Evolutionary conservation across 805 yeast species (phyloP), one percentile per base, ranked within the genome.

Genomic region (Wickerhamiella nectarea): DNA sequence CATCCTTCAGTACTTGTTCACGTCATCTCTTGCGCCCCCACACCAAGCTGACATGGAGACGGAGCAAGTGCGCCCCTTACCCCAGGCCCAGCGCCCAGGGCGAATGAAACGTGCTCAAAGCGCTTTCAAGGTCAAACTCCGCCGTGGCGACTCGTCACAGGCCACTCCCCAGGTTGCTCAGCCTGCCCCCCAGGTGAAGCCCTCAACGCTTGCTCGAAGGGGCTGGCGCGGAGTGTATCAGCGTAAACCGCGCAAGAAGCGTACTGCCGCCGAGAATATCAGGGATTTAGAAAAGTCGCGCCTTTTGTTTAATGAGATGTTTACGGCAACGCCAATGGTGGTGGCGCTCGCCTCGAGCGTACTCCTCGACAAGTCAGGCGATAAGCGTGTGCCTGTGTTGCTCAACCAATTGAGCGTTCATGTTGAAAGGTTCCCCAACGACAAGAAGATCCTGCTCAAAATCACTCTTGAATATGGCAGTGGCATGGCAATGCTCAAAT

Each of bases 391-490:
- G 0, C 95, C 98, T 1, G 67, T 89, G 26, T 60, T 91, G 34
- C 61, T 86, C 33, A 78, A 82, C 14, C 73, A 86, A 59, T 56
- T 91, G 19, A 80, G 84, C 5, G 67, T 86, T 34, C 69, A 71
- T 35, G 68, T 91, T 4, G 52, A 45, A 6, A 11, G 14, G 31
- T 28, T 3, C 31, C 52, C 57, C 10, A 46, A 48, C 17, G 50
- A 50, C 3, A 45, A 66, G 52, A 42, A 60, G 60, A 71, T 67
- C 29, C 37, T 51, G 43, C 80, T 73, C 52, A 67, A 72, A 47
- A 65, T 91, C n/a, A 82, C 80, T 39, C 65, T 91, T 36, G 95
- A 87, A 56, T 91, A 91, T 56, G 98, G 97, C 6, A 74, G 86
- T 25, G 95, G 95, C 1, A 73, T 76, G 5, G 74, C 78, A 45